phyloP scores from a whole-genome alignment of 2,329 filamentous ascomycete species.

The Paramyrothecium roridum region DNA sequence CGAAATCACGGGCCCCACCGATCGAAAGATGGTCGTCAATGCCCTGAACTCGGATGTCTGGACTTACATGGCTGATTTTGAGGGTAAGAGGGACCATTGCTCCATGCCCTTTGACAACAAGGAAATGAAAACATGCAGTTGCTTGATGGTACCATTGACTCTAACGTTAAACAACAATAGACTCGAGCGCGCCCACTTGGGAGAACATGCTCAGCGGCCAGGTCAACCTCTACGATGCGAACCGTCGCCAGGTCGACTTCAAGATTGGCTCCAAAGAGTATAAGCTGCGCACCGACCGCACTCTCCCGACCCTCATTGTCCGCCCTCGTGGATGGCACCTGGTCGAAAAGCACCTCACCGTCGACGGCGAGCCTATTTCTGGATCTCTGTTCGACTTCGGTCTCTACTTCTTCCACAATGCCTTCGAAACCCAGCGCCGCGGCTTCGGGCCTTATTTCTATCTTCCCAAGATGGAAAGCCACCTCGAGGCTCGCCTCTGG shows the following conservation, averaged over 20 bases:
- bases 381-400: slow-evolving; percentile 95
- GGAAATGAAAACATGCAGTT: not conserved
- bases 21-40: slow-evolving; percentile 99
- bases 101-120: slow-evolving; percentile 2
- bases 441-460: slow-evolving; percentile 96
- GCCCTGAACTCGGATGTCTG: slow-evolving; percentile 93
- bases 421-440: slow-evolving; percentile 77
- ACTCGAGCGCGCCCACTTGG: slow-evolving; percentile 95
- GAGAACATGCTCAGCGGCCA: slow-evolving; percentile 99
- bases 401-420: slow-evolving; percentile 99
- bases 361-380: slow-evolving; percentile 93
- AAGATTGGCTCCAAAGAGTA: slow-evolving; percentile 94
- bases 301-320: slow-evolving; percentile 84
- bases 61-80: slow-evolving; percentile 99
- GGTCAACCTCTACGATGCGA: slow-evolving; percentile 95
- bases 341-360: slow-evolving; percentile 95
- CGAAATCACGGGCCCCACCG: slow-evolving; percentile 95
- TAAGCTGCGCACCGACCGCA: slow-evolving; percentile 89
- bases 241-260: slow-evolving; percentile 92
- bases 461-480: slow-evolving; percentile 96
- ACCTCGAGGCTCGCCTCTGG: slow-evolving; percentile 95
- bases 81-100: slow-evolving; percentile 59
- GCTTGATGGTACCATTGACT: slow-evolving; percentile 7
- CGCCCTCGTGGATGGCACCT: slow-evolving; percentile 97
- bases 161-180: slow-evolving; percentile 39